Base-by-base conservation (phyloP, 2,329 filamentous ascomycete genomes). In the Paraphoma chrysanthemicola region DNA sequence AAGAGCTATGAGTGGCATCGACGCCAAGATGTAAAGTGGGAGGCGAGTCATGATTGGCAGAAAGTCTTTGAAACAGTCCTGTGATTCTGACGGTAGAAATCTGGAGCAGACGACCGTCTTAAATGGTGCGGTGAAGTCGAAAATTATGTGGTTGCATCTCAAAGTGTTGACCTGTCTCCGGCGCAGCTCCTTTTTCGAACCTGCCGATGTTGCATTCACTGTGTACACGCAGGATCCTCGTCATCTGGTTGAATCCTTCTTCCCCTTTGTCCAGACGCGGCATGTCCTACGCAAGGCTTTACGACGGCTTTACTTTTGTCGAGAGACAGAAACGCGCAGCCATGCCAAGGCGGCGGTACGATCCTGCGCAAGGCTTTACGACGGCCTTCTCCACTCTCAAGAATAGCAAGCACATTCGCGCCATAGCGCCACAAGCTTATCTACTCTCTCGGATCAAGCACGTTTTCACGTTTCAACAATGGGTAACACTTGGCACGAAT, bases 1-100 rank as follows among this genome's bases (percentile, higher is more conserved):
- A 9, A 67, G 44, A 6, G 58, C 56, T n/a, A 64, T 14, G 8
- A 61, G 48, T 14, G 67, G 62, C 45, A 68, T 44, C 12, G 52
- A 51, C 53, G 55, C 55, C 17, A 56, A 48, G n/a, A 62, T 31
- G 10, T 61, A 38, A 50, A 53, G 50, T 23, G 38, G 10, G 56
- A 48, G 6, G 54, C 36, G n/a, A 48, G 56, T 59, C 8, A 36
- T 53, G 33, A 10, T 36, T 36, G 9, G 9, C 3, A 14, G 33
- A 36, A 36, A 36, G 33, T 36, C 10, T 10, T 10, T 36, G 33
- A 36, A 36, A 14, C 3, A 36, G 3, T 36, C 23, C 5, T 2
- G 23, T 23, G 23, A 23, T 23, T 23, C 23, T 23, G 23, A 5
- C 5, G 2, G 23, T 23, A 23, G 23, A 23, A 23, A 2, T 23